Base-by-base conservation (phyloP, 2,329 filamentous ascomycete species). In the Metarhizium rileyi region DNA sequence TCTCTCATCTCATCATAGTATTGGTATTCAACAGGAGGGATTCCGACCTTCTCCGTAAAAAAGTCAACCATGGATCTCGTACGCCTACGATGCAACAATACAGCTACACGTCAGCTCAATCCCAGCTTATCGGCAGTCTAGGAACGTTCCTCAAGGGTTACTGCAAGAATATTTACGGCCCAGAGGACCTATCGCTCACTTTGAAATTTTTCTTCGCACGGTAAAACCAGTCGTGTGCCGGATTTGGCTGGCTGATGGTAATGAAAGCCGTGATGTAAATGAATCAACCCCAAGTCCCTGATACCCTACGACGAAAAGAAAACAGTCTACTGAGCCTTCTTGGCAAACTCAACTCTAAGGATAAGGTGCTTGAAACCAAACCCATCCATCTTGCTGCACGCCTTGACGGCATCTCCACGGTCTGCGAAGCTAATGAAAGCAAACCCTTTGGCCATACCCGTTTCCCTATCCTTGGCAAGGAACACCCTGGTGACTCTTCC, bases 361-460 rank as follows among this genome's bases (percentile, higher is more conserved):
- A 93, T 93, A 62, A 93, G 76, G 74, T 93, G 87, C 70, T 87
- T 86, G 75, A 89, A 91, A 72, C 87, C 87, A 60, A 78, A 96
- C 63, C 93, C 93, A 71, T 98, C 93, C 88, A 98, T 91, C 80
- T 95, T 96, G 73, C 86, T 85, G 74, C 88, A 95, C 38, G 93
- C 93, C 74, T 86, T 87, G 60, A 87, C 87, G 59, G 93, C 93
- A 70, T 98, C 93, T 59, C 77, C 71, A 59, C 93, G 78, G 69
- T 98, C 93, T 53, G 86, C 87, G 66, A 93, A 98, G 70, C 88
- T 95, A 77, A 98, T 95, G 70, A 98, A 98, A 25, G 94, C 94
- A 68, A 98, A 98, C 55, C 93, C 93, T 82, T 98, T 98, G 61
- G 93, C 93, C 67, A 91, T 76, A 53, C 90, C 88, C 38, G 93